Conservation (phyloP, 2,329 filamentous ascomycete genomes). For the Stemphylium lycopersici region DNA sequence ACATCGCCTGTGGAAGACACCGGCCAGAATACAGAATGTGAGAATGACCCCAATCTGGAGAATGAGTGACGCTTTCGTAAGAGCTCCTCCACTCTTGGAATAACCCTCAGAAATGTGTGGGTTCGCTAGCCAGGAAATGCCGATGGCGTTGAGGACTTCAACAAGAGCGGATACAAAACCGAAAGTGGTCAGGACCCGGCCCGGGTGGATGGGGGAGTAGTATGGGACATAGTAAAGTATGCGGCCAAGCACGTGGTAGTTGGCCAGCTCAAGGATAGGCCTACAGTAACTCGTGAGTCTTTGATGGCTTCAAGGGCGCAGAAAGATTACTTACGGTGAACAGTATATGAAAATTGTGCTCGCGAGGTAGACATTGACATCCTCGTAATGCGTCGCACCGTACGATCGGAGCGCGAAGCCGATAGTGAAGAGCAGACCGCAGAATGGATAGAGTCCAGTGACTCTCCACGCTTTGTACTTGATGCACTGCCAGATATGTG, state of each 20-base stretch:
- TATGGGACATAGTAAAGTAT: slow-evolving; percentile 65
- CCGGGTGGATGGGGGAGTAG: slow-evolving; percentile 61
- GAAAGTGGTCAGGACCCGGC: slow-evolving; percentile 63
- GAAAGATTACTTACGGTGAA: slow-evolving; percentile 33
- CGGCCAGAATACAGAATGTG: slow-evolving; percentile 53
- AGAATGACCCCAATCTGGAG: slow-evolving; percentile 56
- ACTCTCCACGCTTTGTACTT: slow-evolving; percentile 62
- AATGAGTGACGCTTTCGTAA: slow-evolving; percentile 58
- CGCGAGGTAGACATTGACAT: slow-evolving; percentile 46
- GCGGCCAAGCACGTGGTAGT: slow-evolving; percentile 65
- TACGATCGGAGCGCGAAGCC: slow-evolving; percentile 62
- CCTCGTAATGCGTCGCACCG: slow-evolving; percentile 58
- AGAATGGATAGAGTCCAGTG: slow-evolving; percentile 60
- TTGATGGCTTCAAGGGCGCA: no score
- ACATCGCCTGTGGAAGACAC: slow-evolving; percentile 53
- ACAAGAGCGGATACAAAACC: slow-evolving; percentile 58
- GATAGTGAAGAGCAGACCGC: slow-evolving; percentile 58
- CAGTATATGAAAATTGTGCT: slow-evolving; percentile 44
- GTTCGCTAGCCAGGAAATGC: slow-evolving; percentile 53
- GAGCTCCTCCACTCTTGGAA: slow-evolving; percentile 48
- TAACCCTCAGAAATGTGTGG: slow-evolving; percentile 36
- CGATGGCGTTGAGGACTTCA: slow-evolving; percentile 57
- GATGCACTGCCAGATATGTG: slow-evolving; percentile 61
- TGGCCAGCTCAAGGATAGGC: slow-evolving; percentile 49
- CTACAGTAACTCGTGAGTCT: slow-evolving; percentile 1